Conservation (phyloP, 2,329 filamentous ascomycete genomes). For the Aureobasidium melanogenum region DNA sequence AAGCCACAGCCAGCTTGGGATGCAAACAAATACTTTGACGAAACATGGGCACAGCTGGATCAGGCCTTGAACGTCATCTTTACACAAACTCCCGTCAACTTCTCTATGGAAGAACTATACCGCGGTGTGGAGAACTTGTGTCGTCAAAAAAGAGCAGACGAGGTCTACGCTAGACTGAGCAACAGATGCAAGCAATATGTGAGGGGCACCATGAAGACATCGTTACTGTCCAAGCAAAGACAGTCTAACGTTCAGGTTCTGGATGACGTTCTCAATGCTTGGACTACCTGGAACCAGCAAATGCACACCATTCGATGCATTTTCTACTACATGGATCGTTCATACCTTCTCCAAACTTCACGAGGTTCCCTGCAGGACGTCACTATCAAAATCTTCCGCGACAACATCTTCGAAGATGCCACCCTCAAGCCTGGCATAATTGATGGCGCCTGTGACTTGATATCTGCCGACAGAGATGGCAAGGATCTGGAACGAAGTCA, state of each 20-base stretch:
- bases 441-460: constrained; percentile 67
- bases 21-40: constrained; percentile 68
- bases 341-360: constrained; percentile 69
- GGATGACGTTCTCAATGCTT: constrained; percentile 50
- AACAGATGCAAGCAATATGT: constrained; percentile 58
- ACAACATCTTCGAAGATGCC: constrained; percentile 45
- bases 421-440: constrained; percentile 46
- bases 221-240: constrained; percentile 48
- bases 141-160: constrained; percentile 61
- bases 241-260: constrained; percentile 57
- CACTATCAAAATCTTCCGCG: constrained; percentile 66
- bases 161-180: constrained; percentile 59
- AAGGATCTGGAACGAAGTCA: constrained; percentile 49
- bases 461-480: constrained; percentile 60
- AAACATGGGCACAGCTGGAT: constrained; percentile 65
- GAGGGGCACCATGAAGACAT: constrained; percentile 44
- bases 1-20: constrained; percentile 55
- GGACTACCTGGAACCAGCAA: constrained; percentile 71
- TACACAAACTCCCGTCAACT: constrained; percentile 47
- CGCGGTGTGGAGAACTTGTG: constrained; percentile 88
- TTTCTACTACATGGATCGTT: constrained; percentile 89
- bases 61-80: constrained; percentile 68
- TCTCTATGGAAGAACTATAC: constrained; percentile 82
- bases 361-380: constrained; percentile 73
- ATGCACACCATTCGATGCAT: constrained; percentile 72